Base-by-base conservation (phyloP, 2,329 filamentous ascomycete species). In the Fusarium poae region DNA sequence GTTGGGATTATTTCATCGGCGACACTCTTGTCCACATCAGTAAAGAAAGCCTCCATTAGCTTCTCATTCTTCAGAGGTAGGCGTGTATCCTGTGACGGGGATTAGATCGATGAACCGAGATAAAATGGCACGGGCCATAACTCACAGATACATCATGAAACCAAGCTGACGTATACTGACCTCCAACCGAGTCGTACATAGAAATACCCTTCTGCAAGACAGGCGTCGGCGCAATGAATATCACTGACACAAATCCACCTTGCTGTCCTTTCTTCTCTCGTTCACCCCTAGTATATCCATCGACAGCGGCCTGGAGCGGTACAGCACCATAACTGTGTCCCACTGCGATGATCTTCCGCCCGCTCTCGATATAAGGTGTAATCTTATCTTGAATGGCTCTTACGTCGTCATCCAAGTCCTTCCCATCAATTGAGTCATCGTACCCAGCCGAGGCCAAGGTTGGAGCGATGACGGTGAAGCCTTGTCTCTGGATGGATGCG, bases 321-420 rank as follows among this genome's bases (percentile, higher is more conserved):
- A 72, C 25, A 6, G 62, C 62, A 4, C 68, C 68, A 8, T 72
- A 72, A 32, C 68, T 72, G 7, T 72, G 69, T 1, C 55, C 65
- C 12, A 72, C 21, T 3, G 40, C 58, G 3, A 72, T 23, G 0
- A 58, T 27, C 1, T 43, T 59, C 8, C 52, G 56, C 2, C 69
- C 69, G 3, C 23, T 20, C 12, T 65, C 58, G 1, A 72, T 13
- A 2, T 62, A 50, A 0, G 57, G 54, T 3, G 65, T 1, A 1
- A 62, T 30, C 1, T 6, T 42, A 3, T 51, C 57, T 0, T 65
- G 58, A 4, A 72, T 48, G 1, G 56, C 52, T 12, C 53, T 64
- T 2, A 62, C 50, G 4, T 71, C 69, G 23, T 70, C 65, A 11
- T 65, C 52, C 6, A 65, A 45, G 1, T 44, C 45, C 20, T 67